phyloP scores from a whole-genome alignment of 2,329 filamentous ascomycete species.

The Celoporthe dispersa region DNA sequence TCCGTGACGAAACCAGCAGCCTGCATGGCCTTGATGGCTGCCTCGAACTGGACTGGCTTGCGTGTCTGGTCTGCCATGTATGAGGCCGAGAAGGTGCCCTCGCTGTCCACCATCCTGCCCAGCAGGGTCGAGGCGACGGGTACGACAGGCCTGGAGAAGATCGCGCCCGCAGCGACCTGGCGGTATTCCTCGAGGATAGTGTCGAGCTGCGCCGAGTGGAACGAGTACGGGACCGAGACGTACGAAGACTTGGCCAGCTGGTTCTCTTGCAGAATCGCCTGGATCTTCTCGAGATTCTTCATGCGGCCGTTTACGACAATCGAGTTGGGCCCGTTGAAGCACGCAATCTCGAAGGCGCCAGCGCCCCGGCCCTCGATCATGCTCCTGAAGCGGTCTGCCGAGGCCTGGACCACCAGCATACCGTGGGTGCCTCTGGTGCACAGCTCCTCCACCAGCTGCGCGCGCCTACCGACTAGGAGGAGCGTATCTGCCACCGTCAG shows the following conservation, averaged over 20 bases:
- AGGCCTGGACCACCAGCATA: constrained; percentile 53
- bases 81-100: constrained; percentile 42
- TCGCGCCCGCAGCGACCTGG: not conserved
- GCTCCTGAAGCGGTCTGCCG: constrained; percentile 29
- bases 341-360: constrained; percentile 58
- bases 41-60: constrained; percentile 46
- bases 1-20: not conserved
- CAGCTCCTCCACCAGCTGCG: constrained; percentile 64
- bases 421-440: constrained; percentile 70
- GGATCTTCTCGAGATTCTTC: not conserved
- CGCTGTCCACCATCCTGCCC: constrained; percentile 37
- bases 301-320: constrained; percentile 66
- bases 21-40: not conserved
- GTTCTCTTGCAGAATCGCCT: constrained; percentile 5
- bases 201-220: constrained; percentile 19
- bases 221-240: constrained; percentile 43
- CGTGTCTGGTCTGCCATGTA: constrained; percentile 47
- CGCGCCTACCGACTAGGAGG: constrained; percentile 70
- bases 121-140: constrained; percentile 37
- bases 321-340: constrained; percentile 75
- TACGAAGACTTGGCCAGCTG: constrained; percentile 46
- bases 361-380: constrained; percentile 52
- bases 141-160: not conserved
- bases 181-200: not conserved
- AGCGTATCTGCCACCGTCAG: constrained; percentile 73